Evolutionary conservation across 345 rosid species (phyloP).

Genomic region (Boechera stricta): DNA sequence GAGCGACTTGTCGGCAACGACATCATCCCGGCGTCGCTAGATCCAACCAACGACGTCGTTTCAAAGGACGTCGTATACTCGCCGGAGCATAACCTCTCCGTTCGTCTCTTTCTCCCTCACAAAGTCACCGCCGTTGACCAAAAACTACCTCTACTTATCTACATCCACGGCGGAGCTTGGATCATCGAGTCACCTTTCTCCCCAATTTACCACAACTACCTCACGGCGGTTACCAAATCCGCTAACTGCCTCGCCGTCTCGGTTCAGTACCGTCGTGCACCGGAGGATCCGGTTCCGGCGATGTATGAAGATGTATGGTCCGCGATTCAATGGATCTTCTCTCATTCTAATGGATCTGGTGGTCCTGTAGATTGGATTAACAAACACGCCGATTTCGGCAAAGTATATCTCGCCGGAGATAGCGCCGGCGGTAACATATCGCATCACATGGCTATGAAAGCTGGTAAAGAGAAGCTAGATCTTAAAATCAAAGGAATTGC

Average conservation of each 20-base stretch:
- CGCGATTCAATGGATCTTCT: constrained; percentile 55
- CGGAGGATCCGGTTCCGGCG: constrained; percentile 54
- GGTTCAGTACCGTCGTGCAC: constrained; percentile 53
- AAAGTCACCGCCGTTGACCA: constrained; percentile 16
- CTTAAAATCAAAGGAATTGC: constrained; percentile 47
- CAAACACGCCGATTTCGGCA: constrained; percentile 43
- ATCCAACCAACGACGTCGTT: constrained; percentile 45
- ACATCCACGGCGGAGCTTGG: constrained; percentile 67
- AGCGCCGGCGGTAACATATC: constrained; percentile 60
- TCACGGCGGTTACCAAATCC: constrained; percentile 42
- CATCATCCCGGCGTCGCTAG: constrained; percentile 48
- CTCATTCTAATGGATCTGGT: constrained; percentile 30
- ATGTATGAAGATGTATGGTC: constrained; percentile 59
- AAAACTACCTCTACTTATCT: constrained; percentile 57
- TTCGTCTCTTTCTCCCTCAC: constrained; percentile 56
- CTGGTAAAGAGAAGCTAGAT: constrained; percentile 31
- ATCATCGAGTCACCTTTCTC: constrained; percentile 53
- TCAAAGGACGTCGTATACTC: constrained; percentile 51
- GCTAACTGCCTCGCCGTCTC: constrained; percentile 53
- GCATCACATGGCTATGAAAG: constrained; percentile 56
- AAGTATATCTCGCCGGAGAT: constrained; percentile 52
- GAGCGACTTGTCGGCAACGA: constrained; percentile 52
- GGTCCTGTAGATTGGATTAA: constrained; percentile 54
- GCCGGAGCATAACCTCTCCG: constrained; percentile 45
- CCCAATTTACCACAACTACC: constrained; percentile 41